Evolutionary conservation across 2,329 filamentous ascomycete genomes (phyloP), one percentile per base, ranked within the genome.

Genomic region (Cercospora sp.): DNA sequence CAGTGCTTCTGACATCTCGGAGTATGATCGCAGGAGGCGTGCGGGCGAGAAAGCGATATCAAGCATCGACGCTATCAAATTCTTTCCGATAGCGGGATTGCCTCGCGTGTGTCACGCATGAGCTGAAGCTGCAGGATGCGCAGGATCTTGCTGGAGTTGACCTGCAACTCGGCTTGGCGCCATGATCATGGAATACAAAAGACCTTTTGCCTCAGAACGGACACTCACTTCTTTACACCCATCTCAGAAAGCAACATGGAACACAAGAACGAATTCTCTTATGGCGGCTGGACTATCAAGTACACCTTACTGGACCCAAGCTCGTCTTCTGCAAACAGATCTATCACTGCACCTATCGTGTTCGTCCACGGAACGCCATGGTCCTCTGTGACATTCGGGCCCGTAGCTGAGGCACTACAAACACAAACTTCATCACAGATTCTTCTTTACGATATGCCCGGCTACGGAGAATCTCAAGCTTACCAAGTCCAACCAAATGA

Each of bases 361-460:
- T 83, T 84, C 42, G 73, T 84, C 8, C 83, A 84, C 66, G 82
- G 83, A 63, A 84, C 83, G 0, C 83, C 83, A 0, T 84, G 82
- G 82, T 83, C 82, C 1, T 83, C 80, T 1, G 71, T 66, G 0
- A 76, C 83, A 8, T 84, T 81, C 80, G 58, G 67, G 0, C 73
- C 75, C 1, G 77, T 80, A 18, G 80, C 80, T 1, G 68, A 75
- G 31, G 72, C 80, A 2, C 72, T 84, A 1, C 73, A 78, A 4
- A 70, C 72, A 2, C 74, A 42, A n/a, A 26, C 42, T 12, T 30
- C 60, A 2, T 81, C 79, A 62, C 75, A 75, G 10, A 77, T 84
- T 60, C 80, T 84, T 67, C 73, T 84, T 12, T 84, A 81, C 66
- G 82, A 84, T 65, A 79, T 82, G 12, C 80, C 82, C 3, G 82